phyloP scores from a whole-genome alignment of 345 rosid genomes.

The Raphanus sativus region DNA sequence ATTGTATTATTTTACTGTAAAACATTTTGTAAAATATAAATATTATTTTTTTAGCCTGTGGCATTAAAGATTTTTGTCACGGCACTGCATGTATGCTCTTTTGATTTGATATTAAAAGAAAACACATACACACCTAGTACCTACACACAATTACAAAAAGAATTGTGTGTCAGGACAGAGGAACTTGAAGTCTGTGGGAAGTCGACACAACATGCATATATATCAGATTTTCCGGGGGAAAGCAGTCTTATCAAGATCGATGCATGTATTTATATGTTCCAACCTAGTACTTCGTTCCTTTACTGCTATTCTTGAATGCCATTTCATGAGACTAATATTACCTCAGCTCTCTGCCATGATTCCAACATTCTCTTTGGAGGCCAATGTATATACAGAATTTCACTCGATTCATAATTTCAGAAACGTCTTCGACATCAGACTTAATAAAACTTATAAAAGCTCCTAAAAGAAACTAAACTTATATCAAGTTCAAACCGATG shows the following conservation, averaged over 20 bases:
- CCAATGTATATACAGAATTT: not conserved
- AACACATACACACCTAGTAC: not conserved
- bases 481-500: not conserved
- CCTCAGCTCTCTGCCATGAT: not conserved
- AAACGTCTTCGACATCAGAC: too few relatives aligned
- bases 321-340: not conserved
- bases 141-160: not conserved
- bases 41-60: not conserved
- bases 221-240: not conserved
- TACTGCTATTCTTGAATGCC: not conserved
- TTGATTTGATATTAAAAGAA: not conserved
- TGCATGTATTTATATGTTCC: not conserved
- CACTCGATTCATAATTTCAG: not conserved
- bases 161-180: not conserved
- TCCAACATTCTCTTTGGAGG: not conserved
- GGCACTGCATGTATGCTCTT: not conserved
- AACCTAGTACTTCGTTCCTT: not conserved
- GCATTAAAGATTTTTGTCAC: not conserved
- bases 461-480: not conserved
- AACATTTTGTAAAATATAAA: too few relatives aligned
- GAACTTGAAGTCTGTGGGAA: not conserved
- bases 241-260: not conserved
- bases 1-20: too few relatives aligned
- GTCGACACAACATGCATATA: not conserved
- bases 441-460: not conserved